phyloP scores from a whole-genome alignment of 169 alveolate species.

The Hepatocystis sp. region DNA sequence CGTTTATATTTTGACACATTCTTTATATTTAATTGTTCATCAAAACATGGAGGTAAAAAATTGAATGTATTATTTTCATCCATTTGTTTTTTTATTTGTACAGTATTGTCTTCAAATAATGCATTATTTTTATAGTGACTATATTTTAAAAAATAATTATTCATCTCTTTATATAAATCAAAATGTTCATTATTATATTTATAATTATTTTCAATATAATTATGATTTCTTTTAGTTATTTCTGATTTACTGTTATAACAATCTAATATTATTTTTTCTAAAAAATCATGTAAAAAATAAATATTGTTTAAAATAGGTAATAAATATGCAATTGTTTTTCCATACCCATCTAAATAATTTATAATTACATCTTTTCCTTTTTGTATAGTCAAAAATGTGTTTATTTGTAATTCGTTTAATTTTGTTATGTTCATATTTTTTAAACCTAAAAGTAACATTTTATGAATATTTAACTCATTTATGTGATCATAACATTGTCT shows the following conservation, averaged over 20 bases:
- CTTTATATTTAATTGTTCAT: neutral
- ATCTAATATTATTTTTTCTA: constrained; percentile 78
- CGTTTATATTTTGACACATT: neutral
- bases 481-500: constrained; percentile 14
- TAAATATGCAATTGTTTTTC: constrained; percentile 84
- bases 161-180: constrained; percentile 72
- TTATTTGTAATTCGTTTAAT: constrained; percentile 78
- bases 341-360: constrained; percentile 79
- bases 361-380: constrained; percentile 83
- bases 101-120: constrained; percentile 24
- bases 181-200: constrained; percentile 73
- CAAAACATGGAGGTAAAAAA: constrained; percentile 22
- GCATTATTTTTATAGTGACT: constrained; percentile 49
- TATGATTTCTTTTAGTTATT: neutral
- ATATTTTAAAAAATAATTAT: constrained; percentile 59
- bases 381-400: constrained; percentile 79
- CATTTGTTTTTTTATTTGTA: constrained; percentile 20
- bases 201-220: constrained; percentile 25
- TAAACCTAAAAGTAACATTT: constrained; percentile 63
- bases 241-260: neutral
- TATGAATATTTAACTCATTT: constrained; percentile 63
- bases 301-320: constrained; percentile 83
- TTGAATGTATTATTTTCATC: constrained; percentile 26
- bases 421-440: constrained; percentile 63
- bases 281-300: constrained; percentile 82